Conservation (phyloP, 176 grass and related monocot species). For the Hyparrhenia diplandra region DNA sequence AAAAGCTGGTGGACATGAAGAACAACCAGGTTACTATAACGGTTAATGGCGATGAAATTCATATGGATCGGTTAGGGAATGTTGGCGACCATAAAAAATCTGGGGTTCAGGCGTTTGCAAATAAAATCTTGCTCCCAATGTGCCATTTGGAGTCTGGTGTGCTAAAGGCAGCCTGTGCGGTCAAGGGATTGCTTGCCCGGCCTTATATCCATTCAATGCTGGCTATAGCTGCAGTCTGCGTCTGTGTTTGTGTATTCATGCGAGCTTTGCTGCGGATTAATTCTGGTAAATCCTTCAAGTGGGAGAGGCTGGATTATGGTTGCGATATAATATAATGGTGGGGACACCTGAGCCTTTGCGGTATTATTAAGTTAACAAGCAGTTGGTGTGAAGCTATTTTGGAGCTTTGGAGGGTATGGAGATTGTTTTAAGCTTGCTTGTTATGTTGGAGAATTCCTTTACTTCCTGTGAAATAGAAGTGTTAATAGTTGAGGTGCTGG, state of each 20-base stretch:
- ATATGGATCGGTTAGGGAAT: slow-evolving; percentile 34
- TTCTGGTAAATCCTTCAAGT: slow-evolving; percentile 66
- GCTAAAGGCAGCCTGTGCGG: slow-evolving; percentile 38
- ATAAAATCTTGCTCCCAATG: slow-evolving; percentile 69
- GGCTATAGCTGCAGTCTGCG: slow-evolving; percentile 93
- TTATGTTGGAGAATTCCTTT: slow-evolving; percentile 1
- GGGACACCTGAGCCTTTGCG: neutral
- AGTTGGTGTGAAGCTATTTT: slow-evolving; percentile 6
- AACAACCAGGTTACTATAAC: slow-evolving; percentile 68
- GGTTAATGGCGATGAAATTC: slow-evolving; percentile 47
- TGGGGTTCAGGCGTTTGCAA: slow-evolving; percentile 35
- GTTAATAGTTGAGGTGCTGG: neutral
- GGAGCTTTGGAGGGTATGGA: neutral
- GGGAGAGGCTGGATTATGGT: slow-evolving; percentile 79
- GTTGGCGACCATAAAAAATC: slow-evolving; percentile 29
- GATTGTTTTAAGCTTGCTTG: neutral
- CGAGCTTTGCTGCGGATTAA: slow-evolving; percentile 66
- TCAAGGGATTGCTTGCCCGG: slow-evolving; percentile 70
- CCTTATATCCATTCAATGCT: slow-evolving; percentile 91
- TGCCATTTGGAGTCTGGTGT: slow-evolving; percentile 45
- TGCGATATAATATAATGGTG: slow-evolving; percentile 35
- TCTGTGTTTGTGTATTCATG: slow-evolving; percentile 88
- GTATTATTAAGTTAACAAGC: slow-evolving; percentile 20
- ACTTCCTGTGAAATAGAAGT: neutral
- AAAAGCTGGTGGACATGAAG: slow-evolving; percentile 63